A percentile compares a stretch with the other conserved stretches of the same genome.
phyloP scores from a whole-genome alignment of 768 basidiomycete species.

The Hygrocybe punicea region DNA sequence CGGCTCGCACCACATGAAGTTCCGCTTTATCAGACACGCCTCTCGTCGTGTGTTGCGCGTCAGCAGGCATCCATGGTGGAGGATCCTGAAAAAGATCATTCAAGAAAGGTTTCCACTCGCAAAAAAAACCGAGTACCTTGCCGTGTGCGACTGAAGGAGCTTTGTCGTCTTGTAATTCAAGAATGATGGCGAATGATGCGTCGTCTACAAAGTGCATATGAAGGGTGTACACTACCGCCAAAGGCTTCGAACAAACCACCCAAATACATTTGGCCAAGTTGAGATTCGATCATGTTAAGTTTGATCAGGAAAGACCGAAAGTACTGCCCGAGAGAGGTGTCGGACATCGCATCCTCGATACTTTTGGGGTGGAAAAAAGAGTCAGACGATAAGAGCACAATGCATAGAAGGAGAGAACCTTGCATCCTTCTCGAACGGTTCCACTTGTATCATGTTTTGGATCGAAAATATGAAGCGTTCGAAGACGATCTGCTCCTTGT shows the following conservation, averaged over 20 bases:
- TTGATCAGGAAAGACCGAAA: slow-evolving; percentile 83
- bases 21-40: slow-evolving; percentile 65
- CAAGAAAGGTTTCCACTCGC: neutral
- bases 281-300: slow-evolving; percentile 71
- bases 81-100: slow-evolving; percentile 46
- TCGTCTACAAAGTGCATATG: slow-evolving; percentile 44
- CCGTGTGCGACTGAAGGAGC: slow-evolving; percentile 50
- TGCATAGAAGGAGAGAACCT: slow-evolving; percentile 40
- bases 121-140: slow-evolving; percentile 34
- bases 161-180: slow-evolving; percentile 71
- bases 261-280: slow-evolving; percentile 56
- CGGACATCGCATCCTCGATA: slow-evolving; percentile 67
- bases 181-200: slow-evolving; percentile 74
- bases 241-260: slow-evolving; percentile 40
- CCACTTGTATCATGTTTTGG: slow-evolving; percentile 75
- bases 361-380: slow-evolving; percentile 35
- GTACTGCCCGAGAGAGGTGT: slow-evolving; percentile 61
- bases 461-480: slow-evolving; percentile 89
- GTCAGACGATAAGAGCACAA: neutral
- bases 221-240: neutral
- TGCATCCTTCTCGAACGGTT: slow-evolving; percentile 65
- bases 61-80: slow-evolving; percentile 78
- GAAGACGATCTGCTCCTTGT: slow-evolving; percentile 72
- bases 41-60: slow-evolving; percentile 62
- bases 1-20: slow-evolving; percentile 70